These are phyloP conservation scores for Metschnikowia sp. DNA, from an alignment of 805 yeast species.

Conservation along the genomic window DNA sequence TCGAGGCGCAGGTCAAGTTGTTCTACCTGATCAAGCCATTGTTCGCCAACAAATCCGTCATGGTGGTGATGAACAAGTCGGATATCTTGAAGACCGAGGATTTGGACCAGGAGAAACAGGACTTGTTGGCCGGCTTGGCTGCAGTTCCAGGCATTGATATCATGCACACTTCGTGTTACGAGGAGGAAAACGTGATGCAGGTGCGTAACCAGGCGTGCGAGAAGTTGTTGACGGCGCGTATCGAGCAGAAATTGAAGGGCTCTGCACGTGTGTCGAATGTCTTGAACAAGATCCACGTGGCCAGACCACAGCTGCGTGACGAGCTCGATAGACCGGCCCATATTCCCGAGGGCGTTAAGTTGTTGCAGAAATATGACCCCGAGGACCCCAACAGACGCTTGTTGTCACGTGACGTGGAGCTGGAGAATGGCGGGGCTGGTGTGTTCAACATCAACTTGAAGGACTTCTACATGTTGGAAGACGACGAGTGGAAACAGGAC, in stretches of 20 bases:
- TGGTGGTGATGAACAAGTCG: conserved; percentile 93
- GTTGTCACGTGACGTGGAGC: conserved; percentile 86
- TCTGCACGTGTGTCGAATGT: conserved; percentile 85
- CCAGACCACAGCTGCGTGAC: conserved; percentile 86
- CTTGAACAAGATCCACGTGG: conserved; percentile 92
- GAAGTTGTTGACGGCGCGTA: conserved; percentile 88
- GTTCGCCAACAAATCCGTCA: conserved; percentile 93
- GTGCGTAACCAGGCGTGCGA: conserved; percentile 98
- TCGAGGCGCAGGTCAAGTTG: conserved; percentile 95
- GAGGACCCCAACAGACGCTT: conserved; percentile 78
- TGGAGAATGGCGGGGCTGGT: conserved; percentile 98
- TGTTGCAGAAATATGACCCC: conserved; percentile 63
- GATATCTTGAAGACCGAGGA: conserved; percentile 88
- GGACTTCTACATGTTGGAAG: conserved; percentile 87
- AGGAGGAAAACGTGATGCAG: conserved; percentile 91
- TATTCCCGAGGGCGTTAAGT: conserved; percentile 75
- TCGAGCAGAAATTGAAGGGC: conserved; percentile 94
- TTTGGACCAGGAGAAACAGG: conserved; percentile 71
- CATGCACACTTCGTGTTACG: conserved; percentile 88
- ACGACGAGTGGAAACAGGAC: conserved; percentile 97
- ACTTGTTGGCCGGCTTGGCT: conserved; percentile 60
- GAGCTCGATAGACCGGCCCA: conserved; percentile 73
- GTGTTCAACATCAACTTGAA: conserved; percentile 91
- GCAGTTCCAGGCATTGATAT: conserved; percentile 82
- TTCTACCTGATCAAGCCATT: conserved; percentile 96